Percentiles rank a stretch among this genome's conserved stretches.
phyloP scores from a whole-genome alignment of 306 rosid genomes.

The Gastrolobium villosum region DNA sequence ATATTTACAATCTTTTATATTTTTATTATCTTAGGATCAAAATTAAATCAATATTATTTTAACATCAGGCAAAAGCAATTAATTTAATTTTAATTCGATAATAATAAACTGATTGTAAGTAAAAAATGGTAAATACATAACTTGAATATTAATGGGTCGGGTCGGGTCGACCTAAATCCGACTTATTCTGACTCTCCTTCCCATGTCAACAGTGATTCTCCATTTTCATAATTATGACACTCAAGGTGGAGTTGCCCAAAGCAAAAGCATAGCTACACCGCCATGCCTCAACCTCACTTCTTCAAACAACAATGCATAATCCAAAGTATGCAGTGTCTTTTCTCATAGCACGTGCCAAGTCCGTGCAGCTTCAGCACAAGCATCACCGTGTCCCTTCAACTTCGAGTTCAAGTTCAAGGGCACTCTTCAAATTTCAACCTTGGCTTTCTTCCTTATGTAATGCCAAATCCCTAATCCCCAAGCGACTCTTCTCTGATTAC shows the following conservation, averaged over 20 bases:
- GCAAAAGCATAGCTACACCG: neutral
- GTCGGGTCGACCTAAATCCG: neutral
- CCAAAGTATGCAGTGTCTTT: constrained; percentile 43
- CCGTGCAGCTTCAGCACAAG: constrained; percentile 34
- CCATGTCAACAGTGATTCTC: neutral
- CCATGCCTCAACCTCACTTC: constrained; percentile 33
- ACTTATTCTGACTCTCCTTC: neutral
- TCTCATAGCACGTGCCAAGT: constrained; percentile 40
- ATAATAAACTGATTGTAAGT: no score
- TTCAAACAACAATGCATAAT: constrained; percentile 39
- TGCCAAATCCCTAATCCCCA: constrained; percentile 38
- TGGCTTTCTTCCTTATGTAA: constrained; percentile 46
- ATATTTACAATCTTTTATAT: no score
- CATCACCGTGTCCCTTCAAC: constrained; percentile 29
- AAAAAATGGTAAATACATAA: no score
- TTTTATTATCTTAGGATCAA: no score
- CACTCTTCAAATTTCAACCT: constrained; percentile 23
- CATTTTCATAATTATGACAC: neutral
- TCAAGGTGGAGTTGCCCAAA: neutral
- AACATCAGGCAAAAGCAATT: no score
- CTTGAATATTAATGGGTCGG: neutral
- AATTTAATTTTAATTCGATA: no score
- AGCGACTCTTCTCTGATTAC: constrained; percentile 63
- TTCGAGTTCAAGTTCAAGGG: constrained; percentile 9
- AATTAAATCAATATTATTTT: no score